Percentiles rank a stretch among this genome's conserved stretches.
Conservation (phyloP, 2,329 filamentous ascomycete species). For the Aspergillus fructus region DNA sequence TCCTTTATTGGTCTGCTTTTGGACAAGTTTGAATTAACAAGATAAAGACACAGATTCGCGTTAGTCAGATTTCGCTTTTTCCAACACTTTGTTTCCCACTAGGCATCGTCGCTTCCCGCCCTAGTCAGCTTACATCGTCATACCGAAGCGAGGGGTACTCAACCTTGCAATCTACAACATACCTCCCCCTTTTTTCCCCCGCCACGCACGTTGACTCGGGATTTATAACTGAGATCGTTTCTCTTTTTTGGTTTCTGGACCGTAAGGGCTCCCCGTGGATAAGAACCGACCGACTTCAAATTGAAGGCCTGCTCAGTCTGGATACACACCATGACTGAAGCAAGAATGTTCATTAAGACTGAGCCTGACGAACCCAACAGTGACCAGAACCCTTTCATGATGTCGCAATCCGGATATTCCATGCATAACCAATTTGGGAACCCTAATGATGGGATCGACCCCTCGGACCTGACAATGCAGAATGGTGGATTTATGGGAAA, state of each 20-base stretch:
- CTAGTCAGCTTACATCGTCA: conserved; percentile 10
- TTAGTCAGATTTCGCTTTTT: not conserved
- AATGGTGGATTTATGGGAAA: conserved; percentile 49
- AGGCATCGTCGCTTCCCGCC: not conserved
- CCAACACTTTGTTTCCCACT: not conserved
- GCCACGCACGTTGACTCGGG: not conserved
- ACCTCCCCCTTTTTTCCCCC: not conserved
- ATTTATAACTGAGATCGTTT: not conserved
- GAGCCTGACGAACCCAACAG: conserved; percentile 64
- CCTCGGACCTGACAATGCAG: conserved; percentile 77
- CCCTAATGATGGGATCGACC: conserved; percentile 68
- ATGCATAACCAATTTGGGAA: conserved; percentile 56
- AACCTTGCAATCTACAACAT: not conserved
- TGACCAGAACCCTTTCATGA: conserved; percentile 50
- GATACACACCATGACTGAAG: conserved; percentile 50
- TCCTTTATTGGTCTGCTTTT: not conserved
- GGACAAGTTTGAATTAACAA: not conserved
- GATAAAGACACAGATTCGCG: not conserved
- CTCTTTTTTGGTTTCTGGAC: conserved; percentile 13
- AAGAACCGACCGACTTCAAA: conserved; percentile 8
- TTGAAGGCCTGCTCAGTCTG: conserved; percentile 14
- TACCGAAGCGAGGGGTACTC: conserved; percentile 6
- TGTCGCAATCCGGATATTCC: conserved; percentile 50
- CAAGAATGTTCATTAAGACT: conserved; percentile 65
- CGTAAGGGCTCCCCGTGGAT: conserved; percentile 22